Percentiles rank a stretch among this genome's conserved stretches.
These are phyloP conservation scores for Artemisia argyi DNA, from an alignment of 129 eudicot genomes.

Conservation along the genomic window DNA sequence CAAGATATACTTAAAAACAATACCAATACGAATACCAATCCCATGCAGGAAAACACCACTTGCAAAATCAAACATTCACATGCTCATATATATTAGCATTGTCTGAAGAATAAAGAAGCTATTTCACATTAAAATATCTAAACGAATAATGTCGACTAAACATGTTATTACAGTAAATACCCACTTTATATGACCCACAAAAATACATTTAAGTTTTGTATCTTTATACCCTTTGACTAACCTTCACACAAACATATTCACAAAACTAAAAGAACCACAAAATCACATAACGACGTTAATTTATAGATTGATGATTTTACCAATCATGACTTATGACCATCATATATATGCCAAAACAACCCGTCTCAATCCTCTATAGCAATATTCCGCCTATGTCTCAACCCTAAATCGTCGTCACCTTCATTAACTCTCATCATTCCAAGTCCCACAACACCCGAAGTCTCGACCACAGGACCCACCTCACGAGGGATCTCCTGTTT, in stretches of 20 bases:
- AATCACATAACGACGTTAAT: conserved; percentile 2
- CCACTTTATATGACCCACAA: conserved; percentile 22
- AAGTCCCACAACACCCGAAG: neutral
- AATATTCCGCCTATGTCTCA: conserved; percentile 54
- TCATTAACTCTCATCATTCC: conserved; percentile 14
- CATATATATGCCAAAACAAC: too few relatives aligned
- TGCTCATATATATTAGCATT: too few relatives aligned
- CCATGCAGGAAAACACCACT: too few relatives aligned
- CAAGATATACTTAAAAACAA: too few relatives aligned
- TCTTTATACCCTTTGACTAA: conserved; percentile 29
- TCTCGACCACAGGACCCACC: neutral
- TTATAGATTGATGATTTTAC: conserved; percentile 9
- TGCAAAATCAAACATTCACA: too few relatives aligned
- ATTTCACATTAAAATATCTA: neutral
- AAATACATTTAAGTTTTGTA: conserved; percentile 12
- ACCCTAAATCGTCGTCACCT: conserved; percentile 42
- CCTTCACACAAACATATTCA: conserved; percentile 36
- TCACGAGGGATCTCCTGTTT: conserved; percentile 20
- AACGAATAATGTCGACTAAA: neutral
- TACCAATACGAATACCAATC: too few relatives aligned
- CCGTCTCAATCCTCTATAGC: conserved; percentile 40
- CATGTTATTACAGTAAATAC: neutral
- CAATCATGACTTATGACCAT: too few relatives aligned
- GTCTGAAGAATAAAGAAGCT: neutral
- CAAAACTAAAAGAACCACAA: conserved; percentile 16